phyloP scores from a whole-genome alignment of 495 filamentous ascomycete species.

The Aspergillus ostianus region DNA sequence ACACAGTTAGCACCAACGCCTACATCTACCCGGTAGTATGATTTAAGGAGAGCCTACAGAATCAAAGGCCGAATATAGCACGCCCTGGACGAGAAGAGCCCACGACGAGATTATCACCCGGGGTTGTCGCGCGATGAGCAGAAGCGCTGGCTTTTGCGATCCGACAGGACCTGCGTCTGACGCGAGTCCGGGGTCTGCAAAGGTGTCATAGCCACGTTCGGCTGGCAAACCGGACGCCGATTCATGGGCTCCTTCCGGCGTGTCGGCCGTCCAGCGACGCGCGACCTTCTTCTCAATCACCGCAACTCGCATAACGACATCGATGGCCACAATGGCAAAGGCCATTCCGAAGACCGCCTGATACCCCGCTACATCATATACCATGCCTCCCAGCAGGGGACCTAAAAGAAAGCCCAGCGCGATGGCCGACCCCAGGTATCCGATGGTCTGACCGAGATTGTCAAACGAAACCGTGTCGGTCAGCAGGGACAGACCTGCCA shows the following conservation, averaged over 20 bases:
- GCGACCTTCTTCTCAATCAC: slow-evolving; percentile 62
- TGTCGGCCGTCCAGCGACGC: slow-evolving; percentile 15
- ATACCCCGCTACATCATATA: slow-evolving; percentile 60
- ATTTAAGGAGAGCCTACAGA: slow-evolving; percentile 17
- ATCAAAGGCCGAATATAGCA: slow-evolving; percentile 36
- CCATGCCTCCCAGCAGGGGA: slow-evolving; percentile 60
- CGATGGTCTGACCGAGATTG: slow-evolving; percentile 55
- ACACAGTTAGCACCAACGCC: background rate
- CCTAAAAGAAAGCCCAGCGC: slow-evolving; percentile 35
- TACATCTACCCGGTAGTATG: background rate
- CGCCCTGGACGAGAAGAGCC: slow-evolving; percentile 31
- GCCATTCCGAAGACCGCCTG: slow-evolving; percentile 60
- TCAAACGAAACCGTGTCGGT: slow-evolving; percentile 57
- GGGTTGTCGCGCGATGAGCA: slow-evolving; percentile 28
- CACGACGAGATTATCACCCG: slow-evolving; percentile 33
- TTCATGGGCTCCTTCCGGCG: background rate
- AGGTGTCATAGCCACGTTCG: background rate
- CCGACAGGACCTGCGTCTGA: background rate
- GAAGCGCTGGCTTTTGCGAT: slow-evolving; percentile 16
- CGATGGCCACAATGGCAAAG: slow-evolving; percentile 54
- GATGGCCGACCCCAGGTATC: slow-evolving; percentile 37
- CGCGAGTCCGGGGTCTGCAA: background rate
- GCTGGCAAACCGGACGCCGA: background rate
- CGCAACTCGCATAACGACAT: slow-evolving; percentile 61
- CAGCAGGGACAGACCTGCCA: slow-evolving; percentile 59